phyloP scores from a whole-genome alignment of 441 rosid species.

The Melastoma candidum region DNA sequence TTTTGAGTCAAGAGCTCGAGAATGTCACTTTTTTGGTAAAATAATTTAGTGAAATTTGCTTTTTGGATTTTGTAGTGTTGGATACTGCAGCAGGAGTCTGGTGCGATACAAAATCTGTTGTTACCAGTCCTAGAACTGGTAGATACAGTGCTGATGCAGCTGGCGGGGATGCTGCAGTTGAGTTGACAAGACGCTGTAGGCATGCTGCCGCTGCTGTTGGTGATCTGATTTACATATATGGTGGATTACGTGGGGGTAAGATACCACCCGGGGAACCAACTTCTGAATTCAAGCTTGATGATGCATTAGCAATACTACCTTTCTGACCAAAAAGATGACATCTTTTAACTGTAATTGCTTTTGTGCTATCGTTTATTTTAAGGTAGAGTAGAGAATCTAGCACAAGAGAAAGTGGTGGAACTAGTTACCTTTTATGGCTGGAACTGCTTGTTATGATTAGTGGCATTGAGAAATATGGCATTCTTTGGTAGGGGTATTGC shows the following conservation, averaged over 20 bases:
- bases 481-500: constrained; percentile 62
- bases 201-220: constrained; percentile 99
- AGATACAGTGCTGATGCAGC: constrained; percentile 95
- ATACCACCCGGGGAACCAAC: constrained; percentile 3
- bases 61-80: constrained; percentile 43
- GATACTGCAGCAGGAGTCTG: constrained; percentile 99
- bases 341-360: too few species aligned
- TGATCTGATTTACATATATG: constrained; percentile 90
- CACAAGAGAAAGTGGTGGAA: too few species aligned
- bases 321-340: too few species aligned
- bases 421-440: too few species aligned
- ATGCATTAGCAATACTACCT: neutral
- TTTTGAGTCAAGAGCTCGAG: too few species aligned
- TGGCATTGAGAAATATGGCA: neutral
- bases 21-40: too few species aligned
- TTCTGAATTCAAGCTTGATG: neutral
- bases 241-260: constrained; percentile 99
- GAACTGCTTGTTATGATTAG: too few species aligned
- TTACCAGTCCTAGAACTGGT: constrained; percentile 92
- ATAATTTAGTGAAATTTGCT: too few species aligned
- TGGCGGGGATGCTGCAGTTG: constrained; percentile 97
- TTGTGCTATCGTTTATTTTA: too few species aligned
- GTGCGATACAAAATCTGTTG: constrained; percentile 98
- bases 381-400: too few species aligned
- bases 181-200: constrained; percentile 98